Base-by-base conservation (phyloP, 2,329 filamentous ascomycete species). In the Calonectria honghensis region DNA sequence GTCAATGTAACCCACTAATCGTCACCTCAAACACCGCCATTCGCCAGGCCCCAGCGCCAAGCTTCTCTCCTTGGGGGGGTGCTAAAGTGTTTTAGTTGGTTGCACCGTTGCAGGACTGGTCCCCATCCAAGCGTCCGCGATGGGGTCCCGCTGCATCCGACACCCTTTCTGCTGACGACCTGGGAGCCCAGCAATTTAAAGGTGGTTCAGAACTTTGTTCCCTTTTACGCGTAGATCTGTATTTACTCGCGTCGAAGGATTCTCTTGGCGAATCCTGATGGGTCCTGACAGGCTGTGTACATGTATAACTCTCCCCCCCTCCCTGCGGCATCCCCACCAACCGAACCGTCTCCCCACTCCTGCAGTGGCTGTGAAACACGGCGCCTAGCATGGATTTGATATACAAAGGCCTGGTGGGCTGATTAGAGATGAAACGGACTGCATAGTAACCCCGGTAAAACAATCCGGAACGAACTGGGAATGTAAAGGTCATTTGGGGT, bases 1-100 rank as follows among this genome's bases (percentile, higher is more conserved):
- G 20, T 13, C 45, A 48, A 48, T 48, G 45, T 48, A 48, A 48
- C 45, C 45, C 45, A 48, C 45, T 48, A 48, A 48, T 48, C 45
- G 45, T 24, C 45, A 48, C 45, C 45, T 13, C 45, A 24, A 13
- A n/a, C 20, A 6, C 2, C 45, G 3, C n/a, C 45, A 48, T 48
- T 48, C 45, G 45, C 41, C 41, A 45, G 13, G 41, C 5, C 3
- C 39, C 41, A 18, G 6, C 45, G 45, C n/a, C 45, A 48, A 24
- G 45, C 45, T 48, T 48, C 10, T 6, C n/a, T 11, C 45, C 45
- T 45, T 24, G 24, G 24, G 24, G 24, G 18, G 16, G 16, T 4
- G 39, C 45, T n/a, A 20, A 4, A 4, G 20, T 48, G 45, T 24
- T 48, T 48, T 48, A 20, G 41, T 48, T 48, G 41, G 45, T 48